Conservation (phyloP, 306 rosid species). For the Gillenia trifoliata region DNA sequence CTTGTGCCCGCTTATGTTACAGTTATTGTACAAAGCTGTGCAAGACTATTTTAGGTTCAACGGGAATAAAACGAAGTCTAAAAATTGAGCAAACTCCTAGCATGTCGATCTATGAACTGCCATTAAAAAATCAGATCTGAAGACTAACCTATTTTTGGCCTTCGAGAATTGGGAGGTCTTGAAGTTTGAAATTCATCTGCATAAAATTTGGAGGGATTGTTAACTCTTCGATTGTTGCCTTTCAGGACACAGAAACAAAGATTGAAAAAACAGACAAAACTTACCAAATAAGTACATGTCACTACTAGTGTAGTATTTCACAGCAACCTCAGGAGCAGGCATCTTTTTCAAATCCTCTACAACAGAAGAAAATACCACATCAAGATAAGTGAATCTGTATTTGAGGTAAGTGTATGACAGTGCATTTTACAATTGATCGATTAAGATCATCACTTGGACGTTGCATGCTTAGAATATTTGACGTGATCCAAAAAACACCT, state of each 20-base stretch:
- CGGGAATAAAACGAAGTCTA: not conserved
- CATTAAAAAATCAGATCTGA: constrained; percentile 4
- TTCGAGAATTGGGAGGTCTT: constrained; percentile 77
- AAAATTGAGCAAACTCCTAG: not conserved
- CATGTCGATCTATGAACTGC: constrained; percentile 1
- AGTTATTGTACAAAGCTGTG: not conserved
- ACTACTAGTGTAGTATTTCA: constrained; percentile 80
- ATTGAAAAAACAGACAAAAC: constrained; percentile 24
- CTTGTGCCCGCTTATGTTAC: not conserved
- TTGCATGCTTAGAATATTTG: not conserved
- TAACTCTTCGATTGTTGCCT: constrained; percentile 2
- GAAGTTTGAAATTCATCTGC: constrained; percentile 98
- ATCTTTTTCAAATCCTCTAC: constrained; percentile 67
- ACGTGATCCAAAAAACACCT: not conserved
- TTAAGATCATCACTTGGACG: not conserved
- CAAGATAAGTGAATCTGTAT: constrained; percentile 17
- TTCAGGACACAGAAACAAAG: constrained; percentile 1
- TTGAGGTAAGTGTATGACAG: constrained; percentile 11
- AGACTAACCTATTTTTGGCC: constrained; percentile 79
- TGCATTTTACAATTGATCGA: not conserved
- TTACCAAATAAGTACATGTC: constrained; percentile 92
- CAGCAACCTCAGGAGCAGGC: constrained; percentile 93
- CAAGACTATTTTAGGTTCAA: not conserved
- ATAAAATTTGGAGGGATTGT: constrained; percentile 19
- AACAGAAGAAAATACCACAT: constrained; percentile 26